A percentile compares a stretch with the other conserved stretches of the same genome.
Evolutionary conservation across 2,329 filamentous ascomycete species (phyloP).

Genomic region (Chaetomiaceae sp.): DNA sequence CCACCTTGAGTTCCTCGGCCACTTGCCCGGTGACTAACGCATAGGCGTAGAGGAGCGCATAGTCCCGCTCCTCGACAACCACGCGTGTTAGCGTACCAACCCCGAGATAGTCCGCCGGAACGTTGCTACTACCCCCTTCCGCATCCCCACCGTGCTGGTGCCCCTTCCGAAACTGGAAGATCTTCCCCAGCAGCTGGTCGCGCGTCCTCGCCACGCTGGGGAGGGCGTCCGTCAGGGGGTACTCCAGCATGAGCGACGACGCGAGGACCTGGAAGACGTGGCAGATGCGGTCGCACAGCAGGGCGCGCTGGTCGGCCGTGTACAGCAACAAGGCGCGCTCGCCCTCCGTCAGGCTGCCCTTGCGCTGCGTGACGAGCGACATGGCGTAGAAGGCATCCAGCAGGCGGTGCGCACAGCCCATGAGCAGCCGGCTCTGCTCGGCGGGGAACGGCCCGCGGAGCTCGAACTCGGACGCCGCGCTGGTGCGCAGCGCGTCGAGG

Average conservation of each 20-base stretch:
- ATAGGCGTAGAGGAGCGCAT: conserved; percentile 89
- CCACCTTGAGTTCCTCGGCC: conserved; percentile 55
- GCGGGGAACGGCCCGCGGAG: conserved; percentile 80
- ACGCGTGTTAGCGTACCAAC: conserved; percentile 26
- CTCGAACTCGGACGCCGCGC: conserved; percentile 82
- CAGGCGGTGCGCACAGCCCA: conserved; percentile 74
- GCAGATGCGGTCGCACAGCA: conserved; percentile 82
- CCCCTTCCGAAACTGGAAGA: conserved; percentile 78
- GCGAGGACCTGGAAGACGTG: conserved; percentile 84
- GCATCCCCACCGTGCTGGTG: conserved; percentile 34
- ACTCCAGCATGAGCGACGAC: conserved; percentile 89
- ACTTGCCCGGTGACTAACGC: conserved; percentile 63
- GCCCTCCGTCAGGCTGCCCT: conserved; percentile 66
- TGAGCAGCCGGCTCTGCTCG: conserved; percentile 63
- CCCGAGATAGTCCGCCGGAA: background rate
- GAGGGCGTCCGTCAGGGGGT: conserved; percentile 81
- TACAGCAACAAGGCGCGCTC: conserved; percentile 75
- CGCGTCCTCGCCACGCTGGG: conserved; percentile 75
- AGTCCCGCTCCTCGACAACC: conserved; percentile 67
- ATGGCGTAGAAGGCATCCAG: conserved; percentile 94
- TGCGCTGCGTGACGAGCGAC: conserved; percentile 84
- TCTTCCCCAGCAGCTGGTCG: conserved; percentile 77
- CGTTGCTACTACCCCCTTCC: conserved; percentile 6
- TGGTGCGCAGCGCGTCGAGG: conserved; percentile 64
- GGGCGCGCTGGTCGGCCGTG: conserved; percentile 70